These are phyloP conservation scores for Zymoseptoria pseudotritici DNA, from an alignment of 2,329 filamentous ascomycete genomes.

Conservation along the genomic window DNA sequence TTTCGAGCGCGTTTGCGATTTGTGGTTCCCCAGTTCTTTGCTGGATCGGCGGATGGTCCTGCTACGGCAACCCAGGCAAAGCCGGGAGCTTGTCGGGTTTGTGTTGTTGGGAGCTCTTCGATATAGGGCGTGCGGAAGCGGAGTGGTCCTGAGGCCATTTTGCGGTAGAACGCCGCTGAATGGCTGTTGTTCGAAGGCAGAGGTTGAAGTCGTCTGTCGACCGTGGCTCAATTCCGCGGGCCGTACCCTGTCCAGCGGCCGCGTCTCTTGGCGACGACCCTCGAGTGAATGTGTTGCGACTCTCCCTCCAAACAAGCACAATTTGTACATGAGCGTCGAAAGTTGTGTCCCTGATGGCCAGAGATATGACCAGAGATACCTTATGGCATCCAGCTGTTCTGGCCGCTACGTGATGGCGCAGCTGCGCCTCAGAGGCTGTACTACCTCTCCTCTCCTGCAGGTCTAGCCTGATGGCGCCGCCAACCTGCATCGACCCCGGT, in stretches of 20 bases:
- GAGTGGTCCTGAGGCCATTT: conserved; percentile 12
- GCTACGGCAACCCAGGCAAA: conserved; percentile 89
- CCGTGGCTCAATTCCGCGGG: not conserved
- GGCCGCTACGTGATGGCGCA: no score
- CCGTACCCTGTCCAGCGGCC: not conserved
- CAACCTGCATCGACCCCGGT: not conserved
- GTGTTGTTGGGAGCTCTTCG: conserved; percentile 66
- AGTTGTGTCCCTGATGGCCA: no score
- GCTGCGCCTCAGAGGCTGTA: no score
- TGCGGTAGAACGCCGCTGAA: not conserved
- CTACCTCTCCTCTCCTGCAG: not conserved
- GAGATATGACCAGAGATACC: no score
- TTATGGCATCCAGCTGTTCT: no score
- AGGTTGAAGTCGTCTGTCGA: not conserved
- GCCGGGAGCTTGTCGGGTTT: conserved; percentile 64
- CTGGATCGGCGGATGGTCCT: conserved; percentile 48
- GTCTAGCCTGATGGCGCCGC: not conserved
- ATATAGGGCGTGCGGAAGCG: conserved; percentile 58
- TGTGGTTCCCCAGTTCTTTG: conserved; percentile 36
- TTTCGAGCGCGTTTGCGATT: conserved; percentile 64
- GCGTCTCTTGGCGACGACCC: not conserved
- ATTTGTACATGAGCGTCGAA: no score
- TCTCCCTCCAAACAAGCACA: no score
- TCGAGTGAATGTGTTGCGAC: no score
- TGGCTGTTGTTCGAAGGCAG: not conserved